Base-by-base conservation (phyloP, 2,329 filamentous ascomycete species). In the Fusarium secorum region DNA sequence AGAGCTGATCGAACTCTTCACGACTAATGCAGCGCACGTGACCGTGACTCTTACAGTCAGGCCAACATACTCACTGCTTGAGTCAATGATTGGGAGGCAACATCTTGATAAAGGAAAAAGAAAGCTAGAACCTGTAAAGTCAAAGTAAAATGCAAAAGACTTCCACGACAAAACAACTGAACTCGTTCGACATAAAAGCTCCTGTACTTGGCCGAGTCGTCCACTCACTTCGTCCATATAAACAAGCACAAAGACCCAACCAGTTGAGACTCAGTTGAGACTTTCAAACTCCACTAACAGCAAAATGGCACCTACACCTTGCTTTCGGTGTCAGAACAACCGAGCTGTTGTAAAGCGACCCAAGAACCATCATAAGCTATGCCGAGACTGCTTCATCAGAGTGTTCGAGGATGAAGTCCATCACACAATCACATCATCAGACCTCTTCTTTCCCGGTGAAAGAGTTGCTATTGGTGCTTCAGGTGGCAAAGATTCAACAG, bases 401-500 rank as follows among this genome's bases (percentile, higher is more conserved):
- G 87, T 96, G 48, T 99, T 99, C 78, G 96, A 99, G 81, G 89
- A 92, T 68, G 96, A 99, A 84, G 90, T 97, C 51, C 95, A 98
- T 79, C 92, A 97, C 77, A 98, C 96, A 8, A 97, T 99, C 76
- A 90, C 87, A 30, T 89, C 91, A 4, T 93, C 92, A 22, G 83
- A 86, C n/a, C 88, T 99, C 20, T 99, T 99, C 81, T 85, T 85
- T 46, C 90, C 87, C 4, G 95, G 95, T 64, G 96, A 99, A 79
- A 89, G 88, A 66, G 88, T 99, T 41, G 97, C 96, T 11, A 98
- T 99, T 76, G 97, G 96, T 45, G 96, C 97, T 52, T 98, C 95
- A 3, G 96, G 96, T 60, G 96, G 96, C 75, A 99, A 99, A 82
- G 96, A 99, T 81, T 98, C 94, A 56, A 99, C 96, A 0, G 96